Percentiles rank a stretch among this genome's conserved stretches.
These are phyloP conservation scores for Xanthoconium stramineum DNA, from an alignment of 768 basidiomycete genomes.

Conservation along the genomic window DNA sequence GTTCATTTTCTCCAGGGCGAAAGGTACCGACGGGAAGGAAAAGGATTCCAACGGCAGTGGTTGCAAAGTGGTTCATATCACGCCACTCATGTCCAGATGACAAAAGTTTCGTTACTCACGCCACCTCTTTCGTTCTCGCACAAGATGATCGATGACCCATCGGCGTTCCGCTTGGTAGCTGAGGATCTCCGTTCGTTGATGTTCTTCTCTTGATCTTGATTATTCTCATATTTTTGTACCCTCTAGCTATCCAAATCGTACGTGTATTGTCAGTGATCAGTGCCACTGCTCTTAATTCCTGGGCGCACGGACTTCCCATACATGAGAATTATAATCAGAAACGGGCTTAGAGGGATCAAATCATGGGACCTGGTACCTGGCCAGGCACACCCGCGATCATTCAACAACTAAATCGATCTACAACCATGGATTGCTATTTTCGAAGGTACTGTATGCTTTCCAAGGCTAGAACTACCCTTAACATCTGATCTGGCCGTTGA, in stretches of 20 bases:
- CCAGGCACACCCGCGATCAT: not conserved
- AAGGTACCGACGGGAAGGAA: conserved; percentile 21
- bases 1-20: conserved; percentile 27
- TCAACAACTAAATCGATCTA: not conserved
- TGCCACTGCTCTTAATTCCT: too few species aligned
- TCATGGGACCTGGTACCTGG: not conserved
- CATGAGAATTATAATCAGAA: not conserved
- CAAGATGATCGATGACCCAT: conserved; percentile 7
- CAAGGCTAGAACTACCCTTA: not conserved
- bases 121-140: conserved; percentile 14
- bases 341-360: not conserved
- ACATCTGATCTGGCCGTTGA: not conserved
- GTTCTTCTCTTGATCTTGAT: not conserved
- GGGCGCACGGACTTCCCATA: not conserved
- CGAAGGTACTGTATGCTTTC: not conserved
- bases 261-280: too few species aligned
- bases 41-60: conserved; percentile 18
- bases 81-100: not conserved
- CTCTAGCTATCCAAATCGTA: too few species aligned
- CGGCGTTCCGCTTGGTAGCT: conserved; percentile 1
- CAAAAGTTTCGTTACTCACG: conserved; percentile 8
- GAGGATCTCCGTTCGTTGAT: conserved; percentile 5
- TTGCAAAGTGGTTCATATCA: not conserved
- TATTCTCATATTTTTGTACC: not conserved
- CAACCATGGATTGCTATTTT: not conserved